phyloP scores from a whole-genome alignment of 2,329 filamentous ascomycete species.

The Parafenestella ontariensis region DNA sequence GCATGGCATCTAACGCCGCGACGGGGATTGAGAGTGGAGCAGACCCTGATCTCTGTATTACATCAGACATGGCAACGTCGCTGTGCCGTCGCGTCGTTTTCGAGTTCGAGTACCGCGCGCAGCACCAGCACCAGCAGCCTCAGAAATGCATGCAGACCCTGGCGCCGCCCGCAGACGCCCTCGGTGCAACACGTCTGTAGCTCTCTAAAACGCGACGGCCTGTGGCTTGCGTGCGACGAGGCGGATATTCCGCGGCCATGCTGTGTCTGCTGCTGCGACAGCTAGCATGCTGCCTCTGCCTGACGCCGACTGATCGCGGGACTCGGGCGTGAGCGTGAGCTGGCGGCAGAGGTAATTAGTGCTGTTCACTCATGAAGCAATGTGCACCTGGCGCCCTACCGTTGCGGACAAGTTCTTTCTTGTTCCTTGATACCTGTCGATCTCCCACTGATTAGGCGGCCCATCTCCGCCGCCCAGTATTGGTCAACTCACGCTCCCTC shows the following conservation, averaged over 20 bases:
- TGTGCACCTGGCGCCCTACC: neutral
- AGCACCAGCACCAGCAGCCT: constrained; percentile 3
- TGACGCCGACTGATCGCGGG: too few relatives aligned
- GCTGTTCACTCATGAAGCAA: neutral
- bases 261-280: constrained; percentile 5
- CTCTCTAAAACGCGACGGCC: neutral
- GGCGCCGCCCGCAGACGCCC: neutral
- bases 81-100: constrained; percentile 15
- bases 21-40: constrained; percentile 11
- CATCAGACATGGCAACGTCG: constrained; percentile 29
- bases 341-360: neutral
- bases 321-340: neutral
- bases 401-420: neutral
- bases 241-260: neutral
- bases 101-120: constrained; percentile 12
- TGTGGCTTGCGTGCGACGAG: neutral
- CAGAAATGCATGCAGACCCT: constrained; percentile 10
- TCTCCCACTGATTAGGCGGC: constrained; percentile 10
- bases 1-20: constrained; percentile 4
- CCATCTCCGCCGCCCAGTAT: constrained; percentile 15
- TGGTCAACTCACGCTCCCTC: constrained; percentile 7
- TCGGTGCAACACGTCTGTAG: too few relatives aligned
- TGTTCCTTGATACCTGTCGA: neutral
- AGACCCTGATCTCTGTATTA: constrained; percentile 34
- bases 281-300: constrained; percentile 1